Evolutionary conservation across 2,329 filamentous ascomycete genomes (phyloP), one percentile per base, ranked within the genome.

Genomic region (Fusarium humuli): DNA sequence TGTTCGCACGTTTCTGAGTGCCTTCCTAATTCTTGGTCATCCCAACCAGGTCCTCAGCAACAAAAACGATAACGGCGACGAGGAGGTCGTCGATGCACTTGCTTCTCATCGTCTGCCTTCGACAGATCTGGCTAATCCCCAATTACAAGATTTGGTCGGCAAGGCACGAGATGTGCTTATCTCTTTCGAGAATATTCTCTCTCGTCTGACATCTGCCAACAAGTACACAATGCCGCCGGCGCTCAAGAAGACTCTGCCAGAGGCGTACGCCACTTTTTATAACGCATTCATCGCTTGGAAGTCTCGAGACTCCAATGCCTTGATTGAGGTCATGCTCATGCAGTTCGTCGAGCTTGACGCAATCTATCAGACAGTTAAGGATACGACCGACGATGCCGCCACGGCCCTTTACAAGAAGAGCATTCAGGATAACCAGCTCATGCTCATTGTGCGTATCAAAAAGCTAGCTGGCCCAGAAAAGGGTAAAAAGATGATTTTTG

Each of bases 221-320:
- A 87, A 87, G 69, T 92, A 89, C 77, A 90, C 86, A 0, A 86
- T 90, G 45, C 89, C 90, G 1, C 87, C 88, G 0, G 86, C 86
- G 4, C 84, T 92, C 42, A 83, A 87, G 30, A 86, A 89, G 56
- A 85, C 86, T 2, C 83, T 96, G 20, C 87, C 90, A 1, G 87
- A 93, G 72, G 85, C 88, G 2, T 93, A 94, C 75, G 88, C 91
- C 32, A 87, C 90, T 1, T 96, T 94, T 72, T 88, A 91, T 73
- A 91, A 92, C 56, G 92, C 92, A 2, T 94, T 96, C 75, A 92
- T 93, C 65, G 90, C 92, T 6, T 96, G 93, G 93, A 94, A 94
- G 79, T 90, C 92, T 3, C 88, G 92, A 55, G 93, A 95, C 77
- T 93, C 92, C 0, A 90, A 90, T 57, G 90, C 92, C 0, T 83